A percentile compares a stretch with the other conserved stretches of the same genome.
Conservation (phyloP, 1,284 basidiomycete species). For the Rhizoctonia solani region DNA sequence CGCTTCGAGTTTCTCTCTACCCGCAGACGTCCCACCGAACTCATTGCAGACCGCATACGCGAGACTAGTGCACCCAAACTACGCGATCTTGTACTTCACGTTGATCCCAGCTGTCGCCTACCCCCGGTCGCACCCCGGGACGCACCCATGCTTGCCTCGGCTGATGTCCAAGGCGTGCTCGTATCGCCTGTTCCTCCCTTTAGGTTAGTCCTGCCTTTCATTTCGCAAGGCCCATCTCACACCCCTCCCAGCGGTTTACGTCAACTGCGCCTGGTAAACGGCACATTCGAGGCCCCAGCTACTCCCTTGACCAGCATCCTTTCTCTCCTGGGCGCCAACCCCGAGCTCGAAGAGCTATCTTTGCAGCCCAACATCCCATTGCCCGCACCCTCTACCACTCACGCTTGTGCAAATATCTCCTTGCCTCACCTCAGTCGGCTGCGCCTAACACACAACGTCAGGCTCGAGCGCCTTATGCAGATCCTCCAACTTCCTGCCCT, state of each 20-base stretch:
- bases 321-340: constrained; percentile 11
- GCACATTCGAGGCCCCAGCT: constrained; percentile 22
- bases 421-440: constrained; percentile 20
- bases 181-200: constrained; percentile 7
- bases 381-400: not conserved
- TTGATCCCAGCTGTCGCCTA: constrained; percentile 20
- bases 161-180: constrained; percentile 24
- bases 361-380: constrained; percentile 20
- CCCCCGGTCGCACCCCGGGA: constrained; percentile 4
- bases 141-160: constrained; percentile 9
- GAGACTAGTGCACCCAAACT: not conserved
- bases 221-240: not conserved
- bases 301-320: constrained; percentile 17
- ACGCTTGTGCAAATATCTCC: not conserved
- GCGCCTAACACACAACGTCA: constrained; percentile 21
- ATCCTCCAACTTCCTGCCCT: constrained; percentile 16
- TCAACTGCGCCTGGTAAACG: constrained; percentile 17
- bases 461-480: constrained; percentile 13
- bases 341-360: constrained; percentile 21
- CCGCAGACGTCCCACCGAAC: constrained; percentile 22
- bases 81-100: constrained; percentile 24
- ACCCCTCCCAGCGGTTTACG: constrained; percentile 4
- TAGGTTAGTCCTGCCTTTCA: constrained; percentile 9
- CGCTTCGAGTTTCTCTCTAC: constrained; percentile 22
- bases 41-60: constrained; percentile 4